These are phyloP conservation scores for Turritis glabra DNA, from an alignment of 345 rosid species.

Conservation along the genomic window DNA sequence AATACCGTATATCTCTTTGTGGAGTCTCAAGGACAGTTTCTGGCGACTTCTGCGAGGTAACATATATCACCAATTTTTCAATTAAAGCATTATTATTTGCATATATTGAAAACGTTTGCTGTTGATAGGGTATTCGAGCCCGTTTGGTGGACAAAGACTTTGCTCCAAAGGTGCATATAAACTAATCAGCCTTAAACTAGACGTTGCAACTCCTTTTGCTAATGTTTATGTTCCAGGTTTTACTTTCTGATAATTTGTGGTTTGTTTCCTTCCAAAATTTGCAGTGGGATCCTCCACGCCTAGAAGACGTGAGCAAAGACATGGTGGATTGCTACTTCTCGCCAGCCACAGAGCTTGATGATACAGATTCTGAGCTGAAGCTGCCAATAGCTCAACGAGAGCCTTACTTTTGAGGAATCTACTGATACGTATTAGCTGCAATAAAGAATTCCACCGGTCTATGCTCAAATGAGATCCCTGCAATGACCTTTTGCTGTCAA, in stretches of 20 bases:
- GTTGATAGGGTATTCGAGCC: conserved; percentile 74
- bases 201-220: neutral
- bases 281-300: conserved; percentile 87
- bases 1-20: conserved; percentile 64
- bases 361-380: conserved; percentile 63
- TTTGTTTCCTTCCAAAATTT: conserved; percentile 25
- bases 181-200: neutral
- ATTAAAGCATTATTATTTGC: neutral
- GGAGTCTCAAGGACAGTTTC: conserved; percentile 63
- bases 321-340: conserved; percentile 81
- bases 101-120: neutral
- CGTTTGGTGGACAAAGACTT: conserved; percentile 82
- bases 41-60: conserved; percentile 80
- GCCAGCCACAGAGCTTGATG: conserved; percentile 47
- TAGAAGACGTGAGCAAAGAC: conserved; percentile 69
- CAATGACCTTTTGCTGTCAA: conserved; percentile 22
- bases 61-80: conserved; percentile 3
- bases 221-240: conserved; percentile 10
- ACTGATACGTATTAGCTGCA: neutral
- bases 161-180: conserved; percentile 76
- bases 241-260: neutral
- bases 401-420: conserved; percentile 41
- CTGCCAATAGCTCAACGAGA: conserved; percentile 86
- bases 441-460: conserved; percentile 11
- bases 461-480: conserved; percentile 11